Evolutionary conservation across 2,329 filamentous ascomycete species (phyloP).

Genomic region (Fusarium sp.): DNA sequence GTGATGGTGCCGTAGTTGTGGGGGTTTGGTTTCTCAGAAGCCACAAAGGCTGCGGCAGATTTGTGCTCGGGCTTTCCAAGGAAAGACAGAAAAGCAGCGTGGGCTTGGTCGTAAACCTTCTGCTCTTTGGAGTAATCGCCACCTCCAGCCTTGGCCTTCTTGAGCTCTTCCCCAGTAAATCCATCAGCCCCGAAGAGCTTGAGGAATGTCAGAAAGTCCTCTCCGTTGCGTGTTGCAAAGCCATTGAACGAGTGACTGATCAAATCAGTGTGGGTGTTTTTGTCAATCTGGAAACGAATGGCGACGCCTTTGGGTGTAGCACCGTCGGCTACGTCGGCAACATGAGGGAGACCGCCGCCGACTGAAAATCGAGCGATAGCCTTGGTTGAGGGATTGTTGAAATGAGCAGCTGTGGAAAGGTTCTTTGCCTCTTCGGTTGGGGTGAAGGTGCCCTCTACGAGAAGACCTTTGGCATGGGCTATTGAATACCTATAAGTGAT

Average conservation of each 20-base stretch:
- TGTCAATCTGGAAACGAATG: constrained; percentile 24
- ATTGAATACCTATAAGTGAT: background rate
- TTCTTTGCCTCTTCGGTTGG: constrained; percentile 14
- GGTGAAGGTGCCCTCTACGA: constrained; percentile 17
- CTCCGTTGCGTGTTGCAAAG: constrained; percentile 3
- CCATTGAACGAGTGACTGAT: constrained; percentile 24
- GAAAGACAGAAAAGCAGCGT: background rate
- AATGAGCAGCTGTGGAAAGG: constrained; percentile 20
- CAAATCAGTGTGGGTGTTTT: constrained; percentile 18
- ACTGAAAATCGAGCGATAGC: constrained; percentile 25
- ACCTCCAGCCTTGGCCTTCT: background rate
- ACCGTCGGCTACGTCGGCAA: constrained; percentile 6
- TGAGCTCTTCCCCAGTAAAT: background rate
- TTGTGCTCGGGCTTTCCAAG: background rate
- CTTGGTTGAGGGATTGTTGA: constrained; percentile 12
- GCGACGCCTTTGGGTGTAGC: constrained; percentile 27
- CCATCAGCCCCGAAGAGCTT: constrained; percentile 18
- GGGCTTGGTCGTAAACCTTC: background rate
- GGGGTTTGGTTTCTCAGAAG: constrained; percentile 18
- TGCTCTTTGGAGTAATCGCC: constrained; percentile 11
- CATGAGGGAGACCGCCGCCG: constrained; percentile 12
- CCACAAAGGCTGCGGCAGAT: constrained; percentile 4
- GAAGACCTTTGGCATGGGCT: constrained; percentile 29
- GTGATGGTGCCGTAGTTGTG: constrained; percentile 27
- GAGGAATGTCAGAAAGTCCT: constrained; percentile 18